Conservation (phyloP, 306 rosid genomes). For the Dryas alaskensis region DNA sequence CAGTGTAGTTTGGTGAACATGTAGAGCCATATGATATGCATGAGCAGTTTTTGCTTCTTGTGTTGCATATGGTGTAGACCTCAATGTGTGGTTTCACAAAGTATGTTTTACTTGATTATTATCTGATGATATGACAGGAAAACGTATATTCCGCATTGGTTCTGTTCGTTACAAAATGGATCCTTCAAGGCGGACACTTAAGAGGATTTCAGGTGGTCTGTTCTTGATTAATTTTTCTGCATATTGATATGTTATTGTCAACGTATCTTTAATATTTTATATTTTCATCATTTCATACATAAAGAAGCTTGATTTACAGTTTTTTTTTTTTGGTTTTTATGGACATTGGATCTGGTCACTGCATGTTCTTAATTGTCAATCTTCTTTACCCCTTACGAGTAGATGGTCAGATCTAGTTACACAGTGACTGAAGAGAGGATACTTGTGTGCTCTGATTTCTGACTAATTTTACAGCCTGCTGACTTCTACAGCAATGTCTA, state of each 20-base stretch:
- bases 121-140: constrained; percentile 55
- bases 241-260: constrained; percentile 8
- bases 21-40: constrained; percentile 11
- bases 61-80: constrained; percentile 6
- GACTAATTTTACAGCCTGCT: background rate
- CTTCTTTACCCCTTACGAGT: background rate
- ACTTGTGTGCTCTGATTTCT: background rate
- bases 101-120: constrained; percentile 23
- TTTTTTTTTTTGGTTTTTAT: background rate
- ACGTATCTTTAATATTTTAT: constrained; percentile 13
- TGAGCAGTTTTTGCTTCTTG: constrained; percentile 5
- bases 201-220: constrained; percentile 73
- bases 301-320: background rate
- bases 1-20: constrained; percentile 22
- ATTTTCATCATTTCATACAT: background rate
- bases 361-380: background rate
- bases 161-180: constrained; percentile 76
- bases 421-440: background rate
- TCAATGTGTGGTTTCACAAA: background rate
- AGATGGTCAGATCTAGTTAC: background rate
- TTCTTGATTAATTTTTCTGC: constrained; percentile 6
- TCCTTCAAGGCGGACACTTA: constrained; percentile 78
- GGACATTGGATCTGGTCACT: background rate
- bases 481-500: background rate
- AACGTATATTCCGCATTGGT: constrained; percentile 73